Base-by-base conservation (phyloP, 345 rosid genomes). In the Salix dunnii region DNA sequence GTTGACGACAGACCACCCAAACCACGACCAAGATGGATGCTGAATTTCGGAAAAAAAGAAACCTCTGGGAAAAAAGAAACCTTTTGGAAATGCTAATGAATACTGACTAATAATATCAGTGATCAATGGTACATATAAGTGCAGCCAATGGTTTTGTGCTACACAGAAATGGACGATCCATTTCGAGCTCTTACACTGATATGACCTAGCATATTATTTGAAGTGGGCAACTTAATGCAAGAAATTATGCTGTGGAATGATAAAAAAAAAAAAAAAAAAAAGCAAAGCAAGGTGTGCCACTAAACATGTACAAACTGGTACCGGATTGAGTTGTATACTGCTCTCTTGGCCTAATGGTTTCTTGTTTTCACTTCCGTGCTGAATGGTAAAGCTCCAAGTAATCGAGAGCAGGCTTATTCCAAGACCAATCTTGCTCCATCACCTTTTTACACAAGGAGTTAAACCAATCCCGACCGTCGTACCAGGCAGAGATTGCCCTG, bases 401-500 rank as follows among this genome's bases (percentile, higher is more conserved):
- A 78, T 95, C 97, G 12, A 95, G 97, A 61, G 99, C 97, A 53
- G 99, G 99, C 75, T 92, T 90, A 71, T 93, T 95, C 99, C 99
- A 95, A 64, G 97, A 95, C 99, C 99, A 95, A 82, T 95, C 98
- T 91, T 95, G 96, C 82, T 95, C 92, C 99, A 93, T 95, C 78
- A 91, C 99, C 30, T 72, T 95, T 90, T 87, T 86, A 82, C 96
- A 86, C 58, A 91, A 71, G 1, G 88, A 83, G 77, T 89, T 67
- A 68, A 95, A 90, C 96, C 97, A 91, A 4, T 93, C 98, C 75
- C 90, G 88, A 36, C 76, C 86, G 46, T 89, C 89, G 14, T 93
- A 88, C 92, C 94, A 94, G 20, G 87, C 91, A 8, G 97, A 77
- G 71, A 94, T 86, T 36, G 97, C 98, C 91, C 98, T 94, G 86